A percentile compares a stretch with the other conserved stretches of the same genome.
phyloP scores from a whole-genome alignment of 2,329 filamentous ascomycete species.

The Talaromyces sp. region DNA sequence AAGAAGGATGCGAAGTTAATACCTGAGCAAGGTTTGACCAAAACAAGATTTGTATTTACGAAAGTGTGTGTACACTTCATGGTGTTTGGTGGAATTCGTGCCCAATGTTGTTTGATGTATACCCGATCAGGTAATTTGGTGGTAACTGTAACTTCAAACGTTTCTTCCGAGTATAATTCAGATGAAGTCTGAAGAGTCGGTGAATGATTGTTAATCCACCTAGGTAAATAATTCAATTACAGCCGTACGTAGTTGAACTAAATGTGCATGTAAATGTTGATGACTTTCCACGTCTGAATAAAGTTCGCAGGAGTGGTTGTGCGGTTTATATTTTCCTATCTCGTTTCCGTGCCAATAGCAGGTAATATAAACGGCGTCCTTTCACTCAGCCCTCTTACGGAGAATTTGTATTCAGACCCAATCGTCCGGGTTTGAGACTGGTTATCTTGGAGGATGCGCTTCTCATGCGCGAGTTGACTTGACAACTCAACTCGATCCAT shows the following conservation, averaged over 20 bases:
- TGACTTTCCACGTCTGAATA: not conserved
- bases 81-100: not conserved
- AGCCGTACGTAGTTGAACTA: not conserved
- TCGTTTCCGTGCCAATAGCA: not conserved
- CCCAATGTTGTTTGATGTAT: constrained; percentile 3
- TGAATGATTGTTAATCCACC: not conserved
- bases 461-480: not conserved
- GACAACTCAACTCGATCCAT: constrained; percentile 1
- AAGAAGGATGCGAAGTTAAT: not conserved
- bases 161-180: not conserved
- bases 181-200: not conserved
- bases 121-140: constrained; percentile 6
- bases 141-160: not conserved
- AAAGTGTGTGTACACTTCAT: not conserved
- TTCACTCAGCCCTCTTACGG: not conserved
- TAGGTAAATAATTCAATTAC: not conserved
- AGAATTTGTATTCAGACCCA: constrained; percentile 6
- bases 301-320: not conserved
- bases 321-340: not conserved
- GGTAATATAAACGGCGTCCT: not conserved
- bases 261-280: not conserved
- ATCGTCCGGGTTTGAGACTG: not conserved
- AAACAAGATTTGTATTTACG: not conserved
- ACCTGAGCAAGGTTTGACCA: not conserved
- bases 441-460: not conserved